Evolutionary conservation across 2,329 filamentous ascomycete species (phyloP).

Genomic region (Incumbomyces delicatus): DNA sequence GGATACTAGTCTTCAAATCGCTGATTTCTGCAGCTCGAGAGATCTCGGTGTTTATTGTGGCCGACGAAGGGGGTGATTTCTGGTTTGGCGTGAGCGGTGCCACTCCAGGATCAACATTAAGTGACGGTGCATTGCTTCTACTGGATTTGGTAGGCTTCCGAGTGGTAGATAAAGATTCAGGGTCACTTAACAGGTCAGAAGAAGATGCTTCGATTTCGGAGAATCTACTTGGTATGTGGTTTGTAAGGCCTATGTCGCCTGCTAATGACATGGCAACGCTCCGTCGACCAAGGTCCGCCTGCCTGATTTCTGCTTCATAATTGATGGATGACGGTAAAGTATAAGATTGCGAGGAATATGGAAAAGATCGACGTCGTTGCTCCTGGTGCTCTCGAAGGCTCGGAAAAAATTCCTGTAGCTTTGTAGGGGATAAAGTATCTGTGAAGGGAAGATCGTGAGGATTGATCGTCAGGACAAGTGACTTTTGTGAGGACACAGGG

Average conservation of each 20-base stretch:
- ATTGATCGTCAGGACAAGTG: background rate
- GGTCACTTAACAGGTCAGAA: no score
- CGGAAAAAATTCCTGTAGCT: background rate
- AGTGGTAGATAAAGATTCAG: background rate
- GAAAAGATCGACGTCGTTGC: background rate
- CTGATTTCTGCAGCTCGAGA: no score
- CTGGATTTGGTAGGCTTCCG: background rate
- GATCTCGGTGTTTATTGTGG: background rate
- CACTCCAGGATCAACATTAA: background rate
- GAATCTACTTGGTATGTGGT: no score
- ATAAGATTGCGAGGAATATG: background rate
- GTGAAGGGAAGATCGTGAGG: background rate
- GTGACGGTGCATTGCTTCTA: background rate
- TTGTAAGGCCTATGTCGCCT: no score
- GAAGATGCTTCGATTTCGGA: no score
- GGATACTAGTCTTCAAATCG: no score
- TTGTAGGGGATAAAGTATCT: background rate
- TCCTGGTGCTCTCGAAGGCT: slow-evolving; percentile 2
- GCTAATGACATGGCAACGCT: no score
- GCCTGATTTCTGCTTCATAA: background rate
- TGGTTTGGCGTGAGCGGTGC: background rate
- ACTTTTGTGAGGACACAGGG: background rate
- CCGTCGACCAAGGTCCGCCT: no score
- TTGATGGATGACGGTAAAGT: background rate
- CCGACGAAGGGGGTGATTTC: background rate